These are phyloP conservation scores for Gryganskiella cystojenkinii DNA, from an alignment of 192 early-diverging fungal species.

Conservation along the genomic window DNA sequence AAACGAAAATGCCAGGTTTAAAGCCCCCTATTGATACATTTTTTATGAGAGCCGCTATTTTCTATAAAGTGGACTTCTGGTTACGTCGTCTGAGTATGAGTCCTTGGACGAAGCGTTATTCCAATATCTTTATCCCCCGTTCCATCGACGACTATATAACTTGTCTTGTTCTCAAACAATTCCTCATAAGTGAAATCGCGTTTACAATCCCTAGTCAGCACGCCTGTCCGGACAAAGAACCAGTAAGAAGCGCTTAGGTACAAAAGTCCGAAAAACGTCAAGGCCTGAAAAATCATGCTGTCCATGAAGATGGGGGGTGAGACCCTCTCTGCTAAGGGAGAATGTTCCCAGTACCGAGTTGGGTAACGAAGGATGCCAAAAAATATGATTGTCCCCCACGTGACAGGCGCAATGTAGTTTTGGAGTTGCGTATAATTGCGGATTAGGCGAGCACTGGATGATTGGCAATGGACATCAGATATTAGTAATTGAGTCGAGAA, in stretches of 20 bases:
- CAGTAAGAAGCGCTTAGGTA: slow-evolving; percentile 6
- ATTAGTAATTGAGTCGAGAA: neutral
- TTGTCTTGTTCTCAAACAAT: slow-evolving; percentile 17
- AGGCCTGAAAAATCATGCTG: neutral
- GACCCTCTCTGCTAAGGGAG: neutral
- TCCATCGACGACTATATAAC: slow-evolving; percentile 17
- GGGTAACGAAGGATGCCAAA: slow-evolving; percentile 15
- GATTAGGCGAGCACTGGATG: slow-evolving; percentile 18
- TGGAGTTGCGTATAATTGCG: slow-evolving; percentile 21
- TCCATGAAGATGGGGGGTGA: slow-evolving; percentile 7
- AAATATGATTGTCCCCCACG: slow-evolving; percentile 10
- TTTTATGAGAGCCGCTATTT: no score
- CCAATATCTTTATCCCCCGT: no score
- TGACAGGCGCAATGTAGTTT: slow-evolving; percentile 25
- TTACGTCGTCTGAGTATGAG: no score
- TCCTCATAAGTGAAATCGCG: slow-evolving; percentile 33
- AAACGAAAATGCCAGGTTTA: no score
- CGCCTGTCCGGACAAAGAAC: slow-evolving; percentile 18
- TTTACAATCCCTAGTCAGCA: slow-evolving; percentile 10
- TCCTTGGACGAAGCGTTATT: no score
- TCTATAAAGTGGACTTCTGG: no score
- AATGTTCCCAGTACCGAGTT: slow-evolving; percentile 1
- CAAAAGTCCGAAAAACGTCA: neutral
- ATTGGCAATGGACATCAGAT: neutral
- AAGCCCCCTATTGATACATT: no score